Base-by-base conservation (phyloP, 164 flowering plant genomes). In the Protea cynaroides region DNA sequence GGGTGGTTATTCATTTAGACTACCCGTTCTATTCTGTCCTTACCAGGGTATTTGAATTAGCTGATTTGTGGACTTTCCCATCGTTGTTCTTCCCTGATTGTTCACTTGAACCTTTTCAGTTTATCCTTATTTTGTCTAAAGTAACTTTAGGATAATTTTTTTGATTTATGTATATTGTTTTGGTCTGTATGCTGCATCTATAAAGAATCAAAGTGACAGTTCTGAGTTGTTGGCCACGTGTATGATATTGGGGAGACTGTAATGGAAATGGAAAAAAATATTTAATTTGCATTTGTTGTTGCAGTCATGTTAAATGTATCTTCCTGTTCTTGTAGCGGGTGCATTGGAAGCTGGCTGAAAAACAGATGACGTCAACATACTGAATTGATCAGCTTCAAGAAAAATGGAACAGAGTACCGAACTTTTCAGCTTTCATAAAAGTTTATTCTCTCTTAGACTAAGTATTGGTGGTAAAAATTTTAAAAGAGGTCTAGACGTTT, bases 381-480 rank as follows among this genome's bases (percentile, higher is more conserved):
- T 25, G 40, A 6, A 47, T 53, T 19, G 37, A 11, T 61, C 69
- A 34, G 44, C 68, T 54, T 24, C 14, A 46, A n/a, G n/a, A n/a
- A n/a, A n/a, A n/a, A 81, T 81, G 84, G 82, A 78, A 69, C 68
- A 76, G 67, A 69, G 82, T 78, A 81, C 54, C 40, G 15, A 64
- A 61, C 67, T 44, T 70, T 58, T 63, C 44, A 51, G 34, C 21
- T 24, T 51, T 46, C 19, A 2, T 56, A 18, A 44, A 24, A 29
- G 34, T 29, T 29, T 3, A 29, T 29, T 29, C 2, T 29, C 34
- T 29, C n/a, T n/a, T n/a, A n/a, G n/a, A n/a, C n/a, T n/a, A n/a
- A n/a, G n/a, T n/a, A n/a, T n/a, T n/a, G n/a, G n/a, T n/a, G n/a
- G n/a, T n/a, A n/a, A n/a, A n/a, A n/a, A n/a, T n/a, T n/a, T n/a